phyloP scores from a whole-genome alignment of 331 rosid genomes.

The Quercus phellos region DNA sequence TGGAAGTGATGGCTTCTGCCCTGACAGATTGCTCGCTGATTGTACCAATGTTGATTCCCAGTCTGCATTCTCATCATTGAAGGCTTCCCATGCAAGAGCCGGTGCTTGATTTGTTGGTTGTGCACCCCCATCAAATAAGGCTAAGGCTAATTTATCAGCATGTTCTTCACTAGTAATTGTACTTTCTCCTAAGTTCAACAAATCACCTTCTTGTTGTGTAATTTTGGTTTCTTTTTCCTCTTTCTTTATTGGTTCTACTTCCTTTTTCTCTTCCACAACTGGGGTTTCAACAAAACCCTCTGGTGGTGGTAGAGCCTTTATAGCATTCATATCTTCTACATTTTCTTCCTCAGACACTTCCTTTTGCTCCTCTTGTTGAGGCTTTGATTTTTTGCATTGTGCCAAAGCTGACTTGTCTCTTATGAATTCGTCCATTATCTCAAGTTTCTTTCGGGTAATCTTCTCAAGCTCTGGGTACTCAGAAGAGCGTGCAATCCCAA shows the following conservation, averaged over 20 bases:
- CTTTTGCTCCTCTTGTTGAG: conserved; percentile 1
- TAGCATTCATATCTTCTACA: conserved; percentile 39
- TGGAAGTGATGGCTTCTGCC: conserved; percentile 48
- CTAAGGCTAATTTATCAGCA: conserved; percentile 53
- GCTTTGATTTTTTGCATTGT: conserved; percentile 12
- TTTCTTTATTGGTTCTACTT: conserved; percentile 13
- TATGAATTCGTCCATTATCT: conserved; percentile 78
- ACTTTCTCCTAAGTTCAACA: conserved; percentile 62
- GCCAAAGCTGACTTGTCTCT: conserved; percentile 48
- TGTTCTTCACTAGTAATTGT: conserved; percentile 29
- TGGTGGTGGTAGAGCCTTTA: conserved; percentile 72
- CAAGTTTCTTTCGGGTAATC: conserved; percentile 62
- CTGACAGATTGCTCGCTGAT: conserved; percentile 45
- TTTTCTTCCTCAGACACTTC: conserved; percentile 13
- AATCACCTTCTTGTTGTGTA: conserved; percentile 50
- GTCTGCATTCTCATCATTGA: conserved; percentile 45
- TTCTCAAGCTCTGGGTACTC: conserved; percentile 78
- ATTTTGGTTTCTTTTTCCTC: conserved; percentile 19
- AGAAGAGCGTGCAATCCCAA: conserved; percentile 68
- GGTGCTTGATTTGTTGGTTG: conserved; percentile 16
- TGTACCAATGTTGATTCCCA: conserved; percentile 80
- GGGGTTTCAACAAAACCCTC: conserved; percentile 26
- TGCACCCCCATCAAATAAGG: conserved; percentile 57
- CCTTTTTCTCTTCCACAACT: conserved; percentile 26
- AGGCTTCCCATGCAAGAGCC: conserved; percentile 71